Percentiles rank a stretch among this genome's conserved stretches.
Conservation (phyloP, 768 basidiomycete genomes). For the Russula ochroleuca region DNA sequence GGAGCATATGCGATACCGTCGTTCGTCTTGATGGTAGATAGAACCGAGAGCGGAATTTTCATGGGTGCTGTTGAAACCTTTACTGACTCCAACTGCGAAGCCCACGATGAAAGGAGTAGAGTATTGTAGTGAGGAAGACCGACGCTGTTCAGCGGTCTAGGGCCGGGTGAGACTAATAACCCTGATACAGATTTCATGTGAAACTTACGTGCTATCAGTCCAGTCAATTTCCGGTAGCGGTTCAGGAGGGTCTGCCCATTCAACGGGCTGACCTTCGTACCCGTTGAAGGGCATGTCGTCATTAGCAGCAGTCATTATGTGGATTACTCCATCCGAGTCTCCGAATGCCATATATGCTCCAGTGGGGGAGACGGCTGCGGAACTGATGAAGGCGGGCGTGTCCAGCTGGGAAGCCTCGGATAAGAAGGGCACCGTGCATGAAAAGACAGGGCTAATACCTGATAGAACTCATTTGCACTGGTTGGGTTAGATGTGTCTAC, state of each 20-base stretch:
- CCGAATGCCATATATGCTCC: slow-evolving; percentile 93
- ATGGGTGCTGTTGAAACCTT: slow-evolving; percentile 60
- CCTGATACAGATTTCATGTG: not conserved
- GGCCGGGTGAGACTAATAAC: not conserved
- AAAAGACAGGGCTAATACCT: slow-evolving; percentile 46
- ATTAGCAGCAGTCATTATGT: slow-evolving; percentile 71
- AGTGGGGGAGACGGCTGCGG: slow-evolving; percentile 76
- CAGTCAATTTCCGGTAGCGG: slow-evolving; percentile 71
- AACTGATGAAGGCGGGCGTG: slow-evolving; percentile 68
- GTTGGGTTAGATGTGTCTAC: slow-evolving; percentile 73
- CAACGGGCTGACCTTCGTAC: slow-evolving; percentile 78
- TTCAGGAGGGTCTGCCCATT: slow-evolving; percentile 76
- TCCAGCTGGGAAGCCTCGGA: slow-evolving; percentile 48
- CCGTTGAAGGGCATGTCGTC: slow-evolving; percentile 79
- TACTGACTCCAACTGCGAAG: slow-evolving; percentile 50
- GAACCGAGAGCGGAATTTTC: slow-evolving; percentile 75
- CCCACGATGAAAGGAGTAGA: slow-evolving; percentile 65
- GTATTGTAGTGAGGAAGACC: slow-evolving; percentile 82
- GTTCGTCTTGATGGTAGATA: slow-evolving; percentile 75
- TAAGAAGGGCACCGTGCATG: not conserved
- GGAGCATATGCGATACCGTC: slow-evolving; percentile 89
- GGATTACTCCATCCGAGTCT: slow-evolving; percentile 78
- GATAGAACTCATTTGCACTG: slow-evolving; percentile 71
- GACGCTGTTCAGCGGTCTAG: slow-evolving; percentile 80
- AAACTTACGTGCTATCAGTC: slow-evolving; percentile 70